A percentile compares a stretch with the other conserved stretches of the same genome.
phyloP scores from a whole-genome alignment of 805 yeast genomes.

The Saccharomycopsis guyanensis region DNA sequence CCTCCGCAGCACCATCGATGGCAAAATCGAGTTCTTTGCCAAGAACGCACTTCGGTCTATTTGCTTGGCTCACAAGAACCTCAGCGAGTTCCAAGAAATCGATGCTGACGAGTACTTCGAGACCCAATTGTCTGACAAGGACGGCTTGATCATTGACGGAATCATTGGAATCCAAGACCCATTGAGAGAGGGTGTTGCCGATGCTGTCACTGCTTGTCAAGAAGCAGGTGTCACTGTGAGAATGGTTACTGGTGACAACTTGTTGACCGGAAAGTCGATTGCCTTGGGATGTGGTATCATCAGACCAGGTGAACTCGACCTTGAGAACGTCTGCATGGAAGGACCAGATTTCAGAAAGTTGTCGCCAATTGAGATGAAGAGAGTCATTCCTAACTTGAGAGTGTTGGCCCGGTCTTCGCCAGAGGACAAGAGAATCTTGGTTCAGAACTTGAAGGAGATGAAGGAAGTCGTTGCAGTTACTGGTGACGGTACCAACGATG shows the following conservation, averaged over 20 bases:
- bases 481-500: constrained; percentile 99
- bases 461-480: constrained; percentile 98
- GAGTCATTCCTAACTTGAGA: constrained; percentile 62
- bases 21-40: constrained; percentile 54
- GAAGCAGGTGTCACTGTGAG: constrained; percentile 90
- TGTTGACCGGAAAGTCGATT: constrained; percentile 86
- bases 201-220: constrained; percentile 80
- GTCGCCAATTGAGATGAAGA: constrained; percentile 43
- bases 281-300: constrained; percentile 80
- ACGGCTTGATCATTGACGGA: constrained; percentile 52
- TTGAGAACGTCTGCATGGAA: constrained; percentile 66
- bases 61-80: constrained; percentile 77
- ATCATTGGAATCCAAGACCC: constrained; percentile 96
- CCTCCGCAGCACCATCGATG: constrained; percentile 26
- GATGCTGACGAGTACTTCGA: constrained; percentile 3
- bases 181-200: constrained; percentile 79
- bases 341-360: constrained; percentile 84
- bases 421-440: constrained; percentile 85
- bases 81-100: constrained; percentile 31
- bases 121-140: constrained; percentile 1
- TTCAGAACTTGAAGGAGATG: constrained; percentile 64
- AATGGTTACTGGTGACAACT: constrained; percentile 97
- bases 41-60: constrained; percentile 79
- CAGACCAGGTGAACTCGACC: constrained; percentile 29
- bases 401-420: constrained; percentile 95